phyloP scores from a whole-genome alignment of 140 eudicot genomes.

The Cichorium intybus region DNA sequence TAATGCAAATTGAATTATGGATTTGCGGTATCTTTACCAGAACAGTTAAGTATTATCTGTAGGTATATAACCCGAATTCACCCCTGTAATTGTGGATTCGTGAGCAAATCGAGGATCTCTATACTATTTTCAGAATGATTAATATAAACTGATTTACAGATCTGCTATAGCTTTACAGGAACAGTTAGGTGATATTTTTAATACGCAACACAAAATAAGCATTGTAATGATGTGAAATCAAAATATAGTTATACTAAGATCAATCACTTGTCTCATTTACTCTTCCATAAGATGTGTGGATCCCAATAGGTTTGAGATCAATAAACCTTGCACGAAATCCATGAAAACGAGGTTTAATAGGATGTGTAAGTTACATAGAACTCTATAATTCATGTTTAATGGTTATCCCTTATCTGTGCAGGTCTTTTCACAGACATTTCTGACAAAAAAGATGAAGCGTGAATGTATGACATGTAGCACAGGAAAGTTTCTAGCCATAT shows the following conservation, averaged over 20 bases:
- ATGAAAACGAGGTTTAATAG: no score
- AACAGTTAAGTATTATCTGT: background rate
- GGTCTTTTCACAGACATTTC: slow-evolving; percentile 55
- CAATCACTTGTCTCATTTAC: background rate
- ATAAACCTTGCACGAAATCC: no score
- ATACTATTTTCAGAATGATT: background rate
- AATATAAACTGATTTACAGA: background rate
- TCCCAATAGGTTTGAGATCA: slow-evolving; percentile 9
- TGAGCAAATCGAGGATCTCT: slow-evolving; percentile 1
- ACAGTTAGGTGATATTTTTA: background rate
- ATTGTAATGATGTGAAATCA: background rate
- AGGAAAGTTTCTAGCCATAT: slow-evolving; percentile 69
- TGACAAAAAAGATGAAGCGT: slow-evolving; percentile 57
- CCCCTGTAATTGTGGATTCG: background rate
- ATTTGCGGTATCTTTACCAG: background rate
- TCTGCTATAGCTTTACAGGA: no score
- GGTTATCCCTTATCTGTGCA: slow-evolving; percentile 36
- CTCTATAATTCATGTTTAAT: slow-evolving; percentile 7
- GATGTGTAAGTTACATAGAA: no score
- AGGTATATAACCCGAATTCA: background rate
- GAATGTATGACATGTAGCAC: slow-evolving; percentile 64
- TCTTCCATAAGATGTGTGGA: slow-evolving; percentile 20
- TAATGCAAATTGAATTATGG: background rate
- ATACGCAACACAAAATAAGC: slow-evolving; percentile 5
- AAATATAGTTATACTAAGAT: background rate